phyloP scores from a whole-genome alignment of 257 asterid species.

The Fraxinus pennsylvanica region DNA sequence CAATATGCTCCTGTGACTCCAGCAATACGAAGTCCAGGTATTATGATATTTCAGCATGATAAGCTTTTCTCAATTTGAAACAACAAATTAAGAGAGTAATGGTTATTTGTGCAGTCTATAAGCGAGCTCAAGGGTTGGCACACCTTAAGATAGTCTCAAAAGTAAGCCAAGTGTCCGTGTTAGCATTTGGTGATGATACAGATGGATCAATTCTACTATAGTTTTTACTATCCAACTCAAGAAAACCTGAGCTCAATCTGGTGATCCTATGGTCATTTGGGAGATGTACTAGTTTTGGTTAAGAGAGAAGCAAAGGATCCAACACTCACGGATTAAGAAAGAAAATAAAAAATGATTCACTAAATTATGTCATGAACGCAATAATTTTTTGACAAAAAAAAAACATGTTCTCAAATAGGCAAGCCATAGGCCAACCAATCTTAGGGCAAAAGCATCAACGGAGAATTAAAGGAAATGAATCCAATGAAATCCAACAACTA shows the following conservation, averaged over 20 bases:
- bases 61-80: not conserved
- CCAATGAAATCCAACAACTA: too few species aligned
- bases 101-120: not conserved
- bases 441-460: slow-evolving; percentile 4
- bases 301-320: not conserved
- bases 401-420: not conserved
- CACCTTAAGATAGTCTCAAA: not conserved
- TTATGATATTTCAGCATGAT: not conserved
- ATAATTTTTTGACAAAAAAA: not conserved
- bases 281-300: not conserved
- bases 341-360: not conserved
- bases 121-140: not conserved
- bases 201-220: not conserved
- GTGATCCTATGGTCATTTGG: not conserved
- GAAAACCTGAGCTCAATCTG: not conserved
- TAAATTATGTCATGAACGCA: not conserved
- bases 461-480: not conserved
- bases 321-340: not conserved
- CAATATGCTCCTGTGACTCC: not conserved
- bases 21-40: not conserved
- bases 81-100: not conserved
- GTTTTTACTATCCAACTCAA: not conserved
- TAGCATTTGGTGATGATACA: not conserved
- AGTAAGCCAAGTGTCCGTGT: not conserved
- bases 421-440: not conserved